Percentiles rank a stretch among this genome's conserved stretches.
Conservation (phyloP, 1,139 yeast genomes). For the Insectozyma bohioensis region DNA sequence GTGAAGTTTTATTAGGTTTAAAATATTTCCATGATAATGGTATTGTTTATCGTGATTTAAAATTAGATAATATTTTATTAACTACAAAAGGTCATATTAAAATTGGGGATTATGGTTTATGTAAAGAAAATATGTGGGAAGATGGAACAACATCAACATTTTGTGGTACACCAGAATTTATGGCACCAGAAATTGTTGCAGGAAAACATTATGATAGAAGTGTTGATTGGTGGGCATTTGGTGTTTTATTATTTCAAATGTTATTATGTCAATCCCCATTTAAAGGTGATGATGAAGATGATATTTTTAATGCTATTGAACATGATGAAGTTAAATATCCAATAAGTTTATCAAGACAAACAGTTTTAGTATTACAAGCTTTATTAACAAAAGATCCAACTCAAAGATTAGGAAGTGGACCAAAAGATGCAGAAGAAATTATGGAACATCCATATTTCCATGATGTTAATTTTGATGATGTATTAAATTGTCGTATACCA, state of each 20-base stretch:
- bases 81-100: slow-evolving; percentile 94
- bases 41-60: slow-evolving; percentile 93
- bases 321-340: slow-evolving; percentile 98
- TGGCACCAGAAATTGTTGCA: slow-evolving; percentile 97
- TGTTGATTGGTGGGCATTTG: slow-evolving; percentile 99
- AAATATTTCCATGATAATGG: slow-evolving; percentile 95
- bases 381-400: slow-evolving; percentile 85
- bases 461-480: slow-evolving; percentile 88
- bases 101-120: slow-evolving; percentile 94
- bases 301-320: slow-evolving; percentile 94
- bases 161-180: slow-evolving; percentile 98
- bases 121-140: slow-evolving; percentile 94
- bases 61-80: slow-evolving; percentile 86
- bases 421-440: slow-evolving; percentile 85
- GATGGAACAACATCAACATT: slow-evolving; percentile 92
- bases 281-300: slow-evolving; percentile 98
- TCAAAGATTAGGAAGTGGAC: slow-evolving; percentile 81
- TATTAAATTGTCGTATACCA: slow-evolving; percentile 66
- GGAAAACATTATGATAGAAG: slow-evolving; percentile 91
- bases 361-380: slow-evolving; percentile 90
- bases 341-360: slow-evolving; percentile 95
- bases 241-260: slow-evolving; percentile 95
- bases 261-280: slow-evolving; percentile 94
- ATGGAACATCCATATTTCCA: slow-evolving; percentile 94
- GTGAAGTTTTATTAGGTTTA: slow-evolving; percentile 88